These are phyloP conservation scores for Phytopythium aichiense DNA, from an alignment of 352 stramenopile species.

Conservation along the genomic window DNA sequence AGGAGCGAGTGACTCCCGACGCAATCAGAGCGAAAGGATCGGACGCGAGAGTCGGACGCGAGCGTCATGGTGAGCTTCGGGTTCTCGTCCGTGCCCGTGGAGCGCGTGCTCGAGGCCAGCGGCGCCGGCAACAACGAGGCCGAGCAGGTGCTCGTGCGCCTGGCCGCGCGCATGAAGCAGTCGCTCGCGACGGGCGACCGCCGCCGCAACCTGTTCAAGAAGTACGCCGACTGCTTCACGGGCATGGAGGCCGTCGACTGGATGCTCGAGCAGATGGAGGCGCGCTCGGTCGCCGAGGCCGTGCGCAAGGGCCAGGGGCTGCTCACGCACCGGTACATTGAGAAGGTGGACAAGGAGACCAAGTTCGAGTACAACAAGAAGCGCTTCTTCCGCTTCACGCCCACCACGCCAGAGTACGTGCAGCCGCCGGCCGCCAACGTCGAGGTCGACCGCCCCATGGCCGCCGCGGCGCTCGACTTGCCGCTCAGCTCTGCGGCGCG, in stretches of 20 bases:
- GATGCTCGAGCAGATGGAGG: slow-evolving; percentile 86
- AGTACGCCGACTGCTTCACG: slow-evolving; percentile 79
- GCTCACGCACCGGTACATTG: slow-evolving; percentile 61
- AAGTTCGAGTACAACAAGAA: slow-evolving; percentile 86
- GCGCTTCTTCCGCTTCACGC: slow-evolving; percentile 75
- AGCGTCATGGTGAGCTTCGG: slow-evolving; percentile 12
- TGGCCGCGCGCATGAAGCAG: slow-evolving; percentile 77
- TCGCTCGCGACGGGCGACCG: slow-evolving; percentile 73
- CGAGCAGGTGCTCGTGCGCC: slow-evolving; percentile 61
- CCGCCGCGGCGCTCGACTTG: slow-evolving; percentile 56
- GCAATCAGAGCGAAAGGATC: neutral
- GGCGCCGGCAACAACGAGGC: slow-evolving; percentile 41
- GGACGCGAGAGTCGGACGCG: neutral
- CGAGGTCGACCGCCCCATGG: slow-evolving; percentile 28
- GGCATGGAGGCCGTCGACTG: slow-evolving; percentile 84
- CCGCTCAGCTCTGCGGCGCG: slow-evolving; percentile 55
- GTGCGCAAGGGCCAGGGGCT: slow-evolving; percentile 78
- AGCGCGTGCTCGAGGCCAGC: slow-evolving; percentile 47
- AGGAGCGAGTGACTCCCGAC: no score
- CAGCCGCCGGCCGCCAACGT: slow-evolving; percentile 10
- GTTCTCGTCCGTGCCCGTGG: slow-evolving; percentile 22
- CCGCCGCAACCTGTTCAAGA: slow-evolving; percentile 74
- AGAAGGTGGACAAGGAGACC: slow-evolving; percentile 79
- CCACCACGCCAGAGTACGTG: slow-evolving; percentile 74
- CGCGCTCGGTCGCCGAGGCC: slow-evolving; percentile 71